phyloP scores from a whole-genome alignment of 305 asterid genomes.

The Solanum hybrid region DNA sequence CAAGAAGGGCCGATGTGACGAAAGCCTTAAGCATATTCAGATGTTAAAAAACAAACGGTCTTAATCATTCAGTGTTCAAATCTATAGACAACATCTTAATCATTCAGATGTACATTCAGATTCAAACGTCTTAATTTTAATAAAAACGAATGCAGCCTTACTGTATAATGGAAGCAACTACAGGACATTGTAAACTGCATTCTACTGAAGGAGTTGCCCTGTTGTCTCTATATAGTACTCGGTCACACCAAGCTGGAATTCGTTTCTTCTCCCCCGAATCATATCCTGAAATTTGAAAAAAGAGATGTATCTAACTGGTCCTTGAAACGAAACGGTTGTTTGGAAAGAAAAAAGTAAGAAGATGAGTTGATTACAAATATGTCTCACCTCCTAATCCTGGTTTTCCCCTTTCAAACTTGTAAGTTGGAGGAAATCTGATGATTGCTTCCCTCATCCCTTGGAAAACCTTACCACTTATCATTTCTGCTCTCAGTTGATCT shows the following conservation, averaged over 20 bases:
- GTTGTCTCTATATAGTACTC: constrained; percentile 75
- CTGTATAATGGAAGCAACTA: constrained; percentile 73
- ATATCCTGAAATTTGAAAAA: constrained; percentile 43
- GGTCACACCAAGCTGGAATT: constrained; percentile 96
- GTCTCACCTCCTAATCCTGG: constrained; percentile 88
- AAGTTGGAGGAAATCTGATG: constrained; percentile 88
- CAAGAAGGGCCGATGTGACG: not conserved
- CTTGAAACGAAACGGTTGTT: not conserved
- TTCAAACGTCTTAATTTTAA: not conserved
- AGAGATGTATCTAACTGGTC: not conserved
- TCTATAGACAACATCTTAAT: not conserved
- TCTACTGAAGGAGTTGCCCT: constrained; percentile 38
- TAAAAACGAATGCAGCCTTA: constrained; percentile 7
- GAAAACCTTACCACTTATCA: constrained; percentile 83
- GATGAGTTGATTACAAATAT: not conserved
- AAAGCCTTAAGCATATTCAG: not conserved
- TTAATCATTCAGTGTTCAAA: not conserved
- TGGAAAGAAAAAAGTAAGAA: not conserved
- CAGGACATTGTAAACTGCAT: constrained; percentile 89
- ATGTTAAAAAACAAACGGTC: not conserved
- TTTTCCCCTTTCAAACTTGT: constrained; percentile 86
- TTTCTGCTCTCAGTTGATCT: constrained; percentile 85
- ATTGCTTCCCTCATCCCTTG: constrained; percentile 98
- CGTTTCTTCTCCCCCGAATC: constrained; percentile 97
- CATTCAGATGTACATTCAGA: not conserved